Evolutionary conservation across 371 early-diverging fungal genomes (phyloP).

Genomic region (Mucor mucedo): DNA sequence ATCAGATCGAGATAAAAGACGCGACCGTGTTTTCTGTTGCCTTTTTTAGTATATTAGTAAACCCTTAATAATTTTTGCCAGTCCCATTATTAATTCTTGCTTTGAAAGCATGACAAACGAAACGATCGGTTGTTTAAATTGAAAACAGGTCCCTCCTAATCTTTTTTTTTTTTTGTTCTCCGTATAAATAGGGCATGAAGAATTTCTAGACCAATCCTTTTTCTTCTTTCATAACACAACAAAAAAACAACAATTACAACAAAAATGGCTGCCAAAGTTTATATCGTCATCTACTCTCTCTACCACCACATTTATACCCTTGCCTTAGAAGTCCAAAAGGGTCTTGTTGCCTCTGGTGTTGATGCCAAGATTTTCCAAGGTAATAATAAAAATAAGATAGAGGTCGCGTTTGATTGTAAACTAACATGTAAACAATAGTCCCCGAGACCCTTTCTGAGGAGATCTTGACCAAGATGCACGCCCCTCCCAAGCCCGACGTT

Average conservation of each 20-base stretch:
- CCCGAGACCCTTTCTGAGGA: slow-evolving; percentile 71
- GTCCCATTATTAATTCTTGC: slow-evolving; percentile 16
- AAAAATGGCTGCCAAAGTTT: slow-evolving; percentile 47
- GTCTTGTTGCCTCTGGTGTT: slow-evolving; percentile 59
- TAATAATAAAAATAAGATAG: neutral
- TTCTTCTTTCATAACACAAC: neutral
- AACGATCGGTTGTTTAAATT: neutral
- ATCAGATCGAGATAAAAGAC: neutral
- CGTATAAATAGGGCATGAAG: slow-evolving; percentile 11
- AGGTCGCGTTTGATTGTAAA: no score
- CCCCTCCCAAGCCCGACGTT: slow-evolving; percentile 62
- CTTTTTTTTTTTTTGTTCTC: no score
- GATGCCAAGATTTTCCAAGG: slow-evolving; percentile 67
- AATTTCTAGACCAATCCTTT: slow-evolving; percentile 12
- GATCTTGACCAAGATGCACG: slow-evolving; percentile 75
- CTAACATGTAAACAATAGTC: slow-evolving; percentile 28
- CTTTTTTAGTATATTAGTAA: neutral
- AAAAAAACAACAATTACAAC: neutral
- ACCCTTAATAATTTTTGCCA: slow-evolving; percentile 12
- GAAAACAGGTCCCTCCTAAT: no score
- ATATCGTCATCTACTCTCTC: slow-evolving; percentile 55
- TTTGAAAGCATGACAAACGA: slow-evolving; percentile 18
- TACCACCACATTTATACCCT: slow-evolving; percentile 65
- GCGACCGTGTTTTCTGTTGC: neutral
- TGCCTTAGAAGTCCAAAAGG: slow-evolving; percentile 64